A percentile compares a stretch with the other conserved stretches of the same genome.
Evolutionary conservation across 176 grass and related monocot genomes (phyloP).

Genomic region (Phoenix dactylifera): DNA sequence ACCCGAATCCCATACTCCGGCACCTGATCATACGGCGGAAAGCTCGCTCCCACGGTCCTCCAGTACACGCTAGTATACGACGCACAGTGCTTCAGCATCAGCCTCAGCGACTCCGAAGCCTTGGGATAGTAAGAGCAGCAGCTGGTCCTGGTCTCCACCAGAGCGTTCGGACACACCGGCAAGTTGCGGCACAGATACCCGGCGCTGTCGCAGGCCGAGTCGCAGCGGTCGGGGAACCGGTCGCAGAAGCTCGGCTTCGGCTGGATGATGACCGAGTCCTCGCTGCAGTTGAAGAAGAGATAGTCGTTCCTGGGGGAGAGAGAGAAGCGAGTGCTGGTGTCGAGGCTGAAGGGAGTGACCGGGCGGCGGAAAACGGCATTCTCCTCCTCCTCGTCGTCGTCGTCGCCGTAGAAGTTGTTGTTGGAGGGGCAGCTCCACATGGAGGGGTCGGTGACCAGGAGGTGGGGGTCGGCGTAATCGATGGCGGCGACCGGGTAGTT

Average conservation of each 20-base stretch:
- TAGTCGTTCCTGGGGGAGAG: constrained; percentile 76
- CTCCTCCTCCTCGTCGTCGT: constrained; percentile 7
- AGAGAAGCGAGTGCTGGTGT: constrained; percentile 89
- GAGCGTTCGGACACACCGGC: constrained; percentile 45
- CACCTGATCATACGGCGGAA: constrained; percentile 81
- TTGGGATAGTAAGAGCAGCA: constrained; percentile 72
- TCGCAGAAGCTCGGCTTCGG: constrained; percentile 67
- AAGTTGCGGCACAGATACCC: constrained; percentile 85
- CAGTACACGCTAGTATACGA: constrained; percentile 71
- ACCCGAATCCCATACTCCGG: constrained; percentile 74
- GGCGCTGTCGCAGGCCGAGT: constrained; percentile 78
- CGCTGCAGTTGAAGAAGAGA: constrained; percentile 85
- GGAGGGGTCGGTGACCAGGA: constrained; percentile 66
- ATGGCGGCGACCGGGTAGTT: constrained; percentile 50
- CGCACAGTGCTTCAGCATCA: constrained; percentile 68
- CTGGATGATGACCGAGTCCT: constrained; percentile 52
- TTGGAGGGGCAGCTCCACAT: constrained; percentile 64
- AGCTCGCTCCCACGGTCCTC: constrained; percentile 46
- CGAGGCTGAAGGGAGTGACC: constrained; percentile 64
- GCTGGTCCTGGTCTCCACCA: constrained; percentile 31
- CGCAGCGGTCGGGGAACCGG: constrained; percentile 62
- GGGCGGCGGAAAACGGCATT: not conserved
- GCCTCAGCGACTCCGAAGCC: constrained; percentile 49
- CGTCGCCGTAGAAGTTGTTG: not conserved
- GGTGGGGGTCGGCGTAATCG: constrained; percentile 77